Conservation (phyloP, 202 grass and related monocot species). For the Carex arenaria region DNA sequence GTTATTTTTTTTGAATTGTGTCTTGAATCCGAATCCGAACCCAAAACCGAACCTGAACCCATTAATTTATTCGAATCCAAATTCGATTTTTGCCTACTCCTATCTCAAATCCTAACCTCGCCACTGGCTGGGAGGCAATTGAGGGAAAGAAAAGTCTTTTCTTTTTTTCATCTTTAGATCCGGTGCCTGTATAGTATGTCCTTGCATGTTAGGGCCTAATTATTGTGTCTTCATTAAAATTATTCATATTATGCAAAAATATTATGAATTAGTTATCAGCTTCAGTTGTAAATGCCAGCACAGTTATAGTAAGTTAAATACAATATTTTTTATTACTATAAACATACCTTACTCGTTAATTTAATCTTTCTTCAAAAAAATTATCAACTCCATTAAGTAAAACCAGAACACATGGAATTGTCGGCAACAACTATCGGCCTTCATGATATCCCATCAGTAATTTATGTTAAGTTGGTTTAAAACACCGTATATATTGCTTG, state of each 20-base stretch:
- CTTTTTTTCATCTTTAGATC: too few species aligned
- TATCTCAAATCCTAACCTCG: too few species aligned
- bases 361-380: background rate
- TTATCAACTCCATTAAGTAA: background rate
- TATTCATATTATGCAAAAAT: background rate
- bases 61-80: too few species aligned
- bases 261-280: background rate
- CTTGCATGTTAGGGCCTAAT: background rate
- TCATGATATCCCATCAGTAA: background rate
- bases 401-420: background rate
- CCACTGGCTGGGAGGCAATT: too few species aligned
- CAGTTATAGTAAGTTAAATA: too few species aligned
- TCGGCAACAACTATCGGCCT: background rate
- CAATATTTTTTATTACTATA: background rate
- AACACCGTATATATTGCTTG: background rate
- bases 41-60: too few species aligned
- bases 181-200: background rate
- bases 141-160: background rate
- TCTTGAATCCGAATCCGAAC: too few species aligned
- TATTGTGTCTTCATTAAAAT: background rate
- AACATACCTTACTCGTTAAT: background rate
- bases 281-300: too few species aligned
- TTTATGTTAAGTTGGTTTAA: background rate
- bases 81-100: too few species aligned
- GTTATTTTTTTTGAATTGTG: too few species aligned